phyloP scores from a whole-genome alignment of 139 green algal genomes.

The Micractinium sp. region DNA sequence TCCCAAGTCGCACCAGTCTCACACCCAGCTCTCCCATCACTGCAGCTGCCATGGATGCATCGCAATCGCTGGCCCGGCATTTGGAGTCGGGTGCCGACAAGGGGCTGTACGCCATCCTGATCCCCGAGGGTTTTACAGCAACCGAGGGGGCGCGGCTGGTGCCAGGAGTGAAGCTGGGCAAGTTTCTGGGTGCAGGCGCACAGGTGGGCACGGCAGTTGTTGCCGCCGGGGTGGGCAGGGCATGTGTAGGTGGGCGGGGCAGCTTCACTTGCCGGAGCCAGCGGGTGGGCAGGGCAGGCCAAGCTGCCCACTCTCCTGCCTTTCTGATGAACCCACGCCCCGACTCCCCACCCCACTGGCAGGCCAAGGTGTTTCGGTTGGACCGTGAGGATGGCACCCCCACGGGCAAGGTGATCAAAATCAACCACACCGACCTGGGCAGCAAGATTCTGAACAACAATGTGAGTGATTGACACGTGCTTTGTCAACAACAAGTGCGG shows the following conservation, averaged over 20 bases:
- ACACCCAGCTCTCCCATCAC: too few relatives aligned
- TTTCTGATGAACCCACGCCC: too few relatives aligned
- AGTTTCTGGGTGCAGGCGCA: slow-evolving; percentile 27
- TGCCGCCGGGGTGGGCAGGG: too few relatives aligned
- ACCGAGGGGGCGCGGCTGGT: slow-evolving; percentile 20
- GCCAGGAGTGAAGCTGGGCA: slow-evolving; percentile 15
- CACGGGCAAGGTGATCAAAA: slow-evolving; percentile 44
- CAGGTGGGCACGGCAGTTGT: too few relatives aligned
- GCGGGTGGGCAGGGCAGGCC: too few relatives aligned
- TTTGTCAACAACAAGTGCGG: too few relatives aligned
- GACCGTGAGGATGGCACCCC: slow-evolving; percentile 27
- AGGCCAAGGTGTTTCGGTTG: slow-evolving; percentile 41
- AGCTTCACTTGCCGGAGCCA: too few relatives aligned
- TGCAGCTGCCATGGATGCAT: too few relatives aligned
- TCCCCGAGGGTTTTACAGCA: background rate
- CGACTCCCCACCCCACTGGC: background rate
- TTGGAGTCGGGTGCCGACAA: background rate
- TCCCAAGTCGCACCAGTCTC: too few relatives aligned
- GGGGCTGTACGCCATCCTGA: slow-evolving; percentile 4
- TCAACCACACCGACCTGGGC: slow-evolving; percentile 34
- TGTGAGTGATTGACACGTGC: too few relatives aligned
- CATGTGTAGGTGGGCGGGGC: too few relatives aligned
- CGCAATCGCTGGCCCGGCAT: background rate
- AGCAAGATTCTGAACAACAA: slow-evolving; percentile 40
- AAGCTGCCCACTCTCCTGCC: too few relatives aligned